Evolutionary conservation across 139 green algal species (phyloP).

Genomic region (Coccomyxa sp.): DNA sequence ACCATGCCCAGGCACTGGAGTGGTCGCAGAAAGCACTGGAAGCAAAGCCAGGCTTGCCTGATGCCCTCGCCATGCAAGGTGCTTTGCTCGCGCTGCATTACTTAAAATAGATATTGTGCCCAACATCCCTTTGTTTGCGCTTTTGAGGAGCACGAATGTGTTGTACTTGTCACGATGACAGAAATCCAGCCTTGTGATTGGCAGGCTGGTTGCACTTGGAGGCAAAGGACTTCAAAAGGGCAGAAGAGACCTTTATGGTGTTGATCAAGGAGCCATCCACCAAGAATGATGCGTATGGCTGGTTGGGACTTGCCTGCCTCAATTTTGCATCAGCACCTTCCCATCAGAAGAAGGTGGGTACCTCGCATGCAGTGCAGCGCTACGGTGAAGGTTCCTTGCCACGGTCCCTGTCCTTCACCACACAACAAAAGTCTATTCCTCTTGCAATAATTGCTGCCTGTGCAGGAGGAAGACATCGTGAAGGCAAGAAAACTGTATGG

Average conservation of each 20-base stretch:
- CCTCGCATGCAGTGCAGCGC: not conserved
- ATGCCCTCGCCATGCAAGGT: conserved; percentile 67
- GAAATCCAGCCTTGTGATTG: not conserved
- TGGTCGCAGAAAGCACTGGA: conserved; percentile 40
- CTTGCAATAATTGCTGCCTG: not conserved
- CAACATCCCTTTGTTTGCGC: not conserved
- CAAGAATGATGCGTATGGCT: conserved; percentile 35
- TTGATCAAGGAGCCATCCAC: conserved; percentile 20
- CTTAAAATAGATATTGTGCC: no score
- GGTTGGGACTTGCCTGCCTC: conserved; percentile 56
- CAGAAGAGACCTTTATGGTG: conserved; percentile 39
- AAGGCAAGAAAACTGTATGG: conserved; percentile 14
- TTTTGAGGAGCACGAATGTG: not conserved
- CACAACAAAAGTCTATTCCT: no score
- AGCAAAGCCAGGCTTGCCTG: conserved; percentile 22
- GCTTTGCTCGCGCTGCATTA: not conserved
- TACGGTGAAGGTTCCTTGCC: no score
- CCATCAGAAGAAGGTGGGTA: conserved; percentile 36
- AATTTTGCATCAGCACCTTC: conserved; percentile 44
- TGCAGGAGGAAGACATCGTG: not conserved
- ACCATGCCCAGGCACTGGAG: conserved; percentile 35
- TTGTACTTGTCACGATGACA: not conserved
- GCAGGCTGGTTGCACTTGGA: conserved; percentile 60
- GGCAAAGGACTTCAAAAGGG: conserved; percentile 37
- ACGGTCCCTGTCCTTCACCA: no score